phyloP scores from a whole-genome alignment of 129 eudicot genomes.

The Mikania micrantha region DNA sequence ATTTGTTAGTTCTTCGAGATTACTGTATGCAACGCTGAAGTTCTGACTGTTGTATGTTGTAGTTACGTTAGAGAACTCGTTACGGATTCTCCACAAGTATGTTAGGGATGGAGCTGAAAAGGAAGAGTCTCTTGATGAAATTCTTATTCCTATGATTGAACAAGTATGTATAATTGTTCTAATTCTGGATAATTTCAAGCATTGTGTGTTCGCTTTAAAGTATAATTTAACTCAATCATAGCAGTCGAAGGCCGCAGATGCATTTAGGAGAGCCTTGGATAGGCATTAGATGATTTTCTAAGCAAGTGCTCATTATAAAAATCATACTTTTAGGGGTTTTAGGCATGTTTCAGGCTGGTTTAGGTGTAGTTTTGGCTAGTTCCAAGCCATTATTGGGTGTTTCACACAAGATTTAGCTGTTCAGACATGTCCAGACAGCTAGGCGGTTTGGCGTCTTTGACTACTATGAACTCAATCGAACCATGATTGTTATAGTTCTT shows the following conservation, averaged over 20 bases:
- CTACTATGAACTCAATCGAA: too few relatives aligned
- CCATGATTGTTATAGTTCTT: background rate
- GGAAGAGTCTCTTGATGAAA: constrained; percentile 54
- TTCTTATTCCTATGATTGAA: constrained; percentile 72
- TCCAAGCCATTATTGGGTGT: too few relatives aligned
- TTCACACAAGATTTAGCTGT: too few relatives aligned
- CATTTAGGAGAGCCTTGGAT: too few relatives aligned
- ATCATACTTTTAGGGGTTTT: too few relatives aligned
- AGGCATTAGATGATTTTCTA: too few relatives aligned
- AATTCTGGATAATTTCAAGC: background rate
- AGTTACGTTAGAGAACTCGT: constrained; percentile 75
- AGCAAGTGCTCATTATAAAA: too few relatives aligned
- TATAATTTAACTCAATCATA: background rate
- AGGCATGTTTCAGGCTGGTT: too few relatives aligned
- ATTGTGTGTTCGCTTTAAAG: background rate
- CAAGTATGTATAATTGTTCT: constrained; percentile 37
- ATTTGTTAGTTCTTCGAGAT: background rate
- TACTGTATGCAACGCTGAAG: constrained; percentile 7
- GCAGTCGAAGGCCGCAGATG: too few relatives aligned
- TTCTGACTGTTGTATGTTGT: constrained; percentile 12
- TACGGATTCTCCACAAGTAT: constrained; percentile 68
- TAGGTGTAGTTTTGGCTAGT: too few relatives aligned
- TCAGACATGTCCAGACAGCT: too few relatives aligned
- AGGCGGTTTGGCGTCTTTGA: too few relatives aligned
- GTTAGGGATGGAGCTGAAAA: constrained; percentile 60